phyloP scores from a whole-genome alignment of 169 alveolate species.

The Plasmodium relictum region DNA sequence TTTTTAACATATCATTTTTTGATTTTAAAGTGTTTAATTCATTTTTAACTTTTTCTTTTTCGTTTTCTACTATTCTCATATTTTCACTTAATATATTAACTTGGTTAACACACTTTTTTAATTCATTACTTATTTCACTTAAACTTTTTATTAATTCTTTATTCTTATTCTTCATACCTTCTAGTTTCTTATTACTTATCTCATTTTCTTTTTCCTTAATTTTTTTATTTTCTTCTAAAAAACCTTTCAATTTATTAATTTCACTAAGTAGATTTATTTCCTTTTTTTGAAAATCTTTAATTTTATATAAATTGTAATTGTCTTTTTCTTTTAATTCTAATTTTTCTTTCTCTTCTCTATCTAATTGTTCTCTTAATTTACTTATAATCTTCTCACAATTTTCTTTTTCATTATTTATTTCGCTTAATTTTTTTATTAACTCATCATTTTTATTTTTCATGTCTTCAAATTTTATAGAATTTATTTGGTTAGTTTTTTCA shows the following conservation, averaged over 20 bases:
- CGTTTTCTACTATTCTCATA: conserved; percentile 22
- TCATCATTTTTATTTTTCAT: conserved; percentile 23
- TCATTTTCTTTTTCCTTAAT: conserved; percentile 11
- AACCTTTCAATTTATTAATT: conserved; percentile 18
- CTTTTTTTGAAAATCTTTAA: conserved; percentile 23
- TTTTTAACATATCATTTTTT: conserved; percentile 18
- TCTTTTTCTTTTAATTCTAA: conserved; percentile 23
- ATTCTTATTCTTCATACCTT: conserved; percentile 21
- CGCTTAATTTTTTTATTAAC: conserved; percentile 12
- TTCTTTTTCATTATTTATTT: conserved; percentile 19
- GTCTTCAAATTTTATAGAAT: conserved; percentile 8
- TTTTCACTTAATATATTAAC: conserved; percentile 12
- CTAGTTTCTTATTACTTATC: conserved; percentile 12
- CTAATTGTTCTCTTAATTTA: conserved; percentile 16
- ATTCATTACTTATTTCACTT: conserved; percentile 11
- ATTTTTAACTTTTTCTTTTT: conserved; percentile 18
- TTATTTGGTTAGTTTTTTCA: conserved; percentile 11
- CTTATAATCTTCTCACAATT: conserved; percentile 22
- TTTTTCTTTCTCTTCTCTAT: conserved; percentile 11
- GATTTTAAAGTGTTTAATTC: conserved; percentile 4
- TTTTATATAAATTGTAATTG: conserved; percentile 5
- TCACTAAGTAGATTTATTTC: conserved; percentile 10
- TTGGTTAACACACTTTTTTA: conserved; percentile 24
- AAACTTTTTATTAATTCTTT: conserved; percentile 9
- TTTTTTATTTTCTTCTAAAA: conserved; percentile 22